Base-by-base conservation (phyloP, 23 red algal species). In the Gracilaria domingensis region DNA sequence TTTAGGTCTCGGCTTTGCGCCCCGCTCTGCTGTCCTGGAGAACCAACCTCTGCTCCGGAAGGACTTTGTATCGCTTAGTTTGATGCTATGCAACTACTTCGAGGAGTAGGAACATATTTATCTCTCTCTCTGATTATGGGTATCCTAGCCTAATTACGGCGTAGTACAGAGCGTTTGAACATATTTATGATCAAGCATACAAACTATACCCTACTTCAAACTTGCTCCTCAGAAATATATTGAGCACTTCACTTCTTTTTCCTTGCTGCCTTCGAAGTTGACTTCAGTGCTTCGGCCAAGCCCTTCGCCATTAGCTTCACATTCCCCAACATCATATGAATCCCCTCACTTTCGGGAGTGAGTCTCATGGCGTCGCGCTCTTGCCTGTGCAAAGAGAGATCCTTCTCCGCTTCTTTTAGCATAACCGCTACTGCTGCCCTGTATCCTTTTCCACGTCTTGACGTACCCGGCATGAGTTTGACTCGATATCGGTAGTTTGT, bases 401-500 rank as follows among this genome's bases (percentile, higher is more conserved):
- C 92, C 61, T 81, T 77, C 77, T 94, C 92, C 26, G 92, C 80
- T 66, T 79, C 79, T 67, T 79, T 79, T 24, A 81, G 86, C 70
- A 84, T 87, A 9, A 88, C 59, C 20, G 48, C 83, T 12, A 83
- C 54, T 20, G 82, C 82, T 0, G 92, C 83, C 25, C 95, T 84
- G 59, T 87, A 93, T 40, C 90, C 97, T 59, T 96, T 96, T 67
- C 97, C 97, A 29, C 94, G 91, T 61, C 95, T 99, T 56, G 90
- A 70, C 13, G 80, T 89, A 12, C 97, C 97, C 17, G 97, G 97
- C 62, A 99, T 86, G 29, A 99, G 69, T 89, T 99, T 99, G 20
- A 95, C 93, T 53, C 88, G 84, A 87, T 99, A 99, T 79, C 89
- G 66, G 59, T 90, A 99, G 37, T 85, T 78, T 28, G 92, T 47